These are phyloP conservation scores for Zygotorulaspora sp. DNA, from an alignment of 805 yeast species.

Conservation along the genomic window DNA sequence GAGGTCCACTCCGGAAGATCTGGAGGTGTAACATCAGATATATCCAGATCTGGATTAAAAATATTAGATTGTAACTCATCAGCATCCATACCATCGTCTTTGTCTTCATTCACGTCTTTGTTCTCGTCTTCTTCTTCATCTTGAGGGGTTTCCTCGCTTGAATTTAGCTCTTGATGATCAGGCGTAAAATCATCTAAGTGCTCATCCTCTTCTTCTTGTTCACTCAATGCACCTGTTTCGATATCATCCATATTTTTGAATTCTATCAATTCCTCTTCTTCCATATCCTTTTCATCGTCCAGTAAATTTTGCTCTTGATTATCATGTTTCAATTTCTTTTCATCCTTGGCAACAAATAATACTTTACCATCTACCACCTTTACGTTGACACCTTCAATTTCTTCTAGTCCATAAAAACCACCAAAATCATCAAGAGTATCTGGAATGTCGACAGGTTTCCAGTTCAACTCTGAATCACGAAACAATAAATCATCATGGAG, in stretches of 20 bases:
- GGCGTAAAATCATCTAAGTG: too few species aligned
- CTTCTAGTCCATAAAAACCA: conserved; percentile 90
- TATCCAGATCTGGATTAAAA: conserved; percentile 23
- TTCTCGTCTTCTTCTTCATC: conserved; percentile 24
- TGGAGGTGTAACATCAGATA: conserved; percentile 36
- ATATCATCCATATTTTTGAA: conserved; percentile 34
- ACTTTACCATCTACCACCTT: conserved; percentile 65
- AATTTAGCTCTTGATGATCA: conserved; percentile 21
- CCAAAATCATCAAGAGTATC: conserved; percentile 82
- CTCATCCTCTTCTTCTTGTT: conserved; percentile 29
- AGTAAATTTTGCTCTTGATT: background rate
- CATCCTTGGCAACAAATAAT: conserved; percentile 47
- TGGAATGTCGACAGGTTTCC: conserved; percentile 83
- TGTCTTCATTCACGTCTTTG: conserved; percentile 17
- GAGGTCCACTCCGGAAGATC: conserved; percentile 60
- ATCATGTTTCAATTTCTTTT: conserved; percentile 17
- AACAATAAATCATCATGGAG: conserved; percentile 31
- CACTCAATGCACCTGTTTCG: conserved; percentile 31
- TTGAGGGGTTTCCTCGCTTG: conserved; percentile 18
- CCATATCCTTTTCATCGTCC: conserved; percentile 15
- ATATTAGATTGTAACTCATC: conserved; percentile 29
- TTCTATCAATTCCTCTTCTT: conserved; percentile 24
- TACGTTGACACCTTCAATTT: conserved; percentile 88
- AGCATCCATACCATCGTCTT: conserved; percentile 21
- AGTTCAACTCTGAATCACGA: conserved; percentile 49